Percentiles rank a stretch among this genome's conserved stretches.
Conservation (phyloP, 345 rosid species). For the Salix suchowensis region DNA sequence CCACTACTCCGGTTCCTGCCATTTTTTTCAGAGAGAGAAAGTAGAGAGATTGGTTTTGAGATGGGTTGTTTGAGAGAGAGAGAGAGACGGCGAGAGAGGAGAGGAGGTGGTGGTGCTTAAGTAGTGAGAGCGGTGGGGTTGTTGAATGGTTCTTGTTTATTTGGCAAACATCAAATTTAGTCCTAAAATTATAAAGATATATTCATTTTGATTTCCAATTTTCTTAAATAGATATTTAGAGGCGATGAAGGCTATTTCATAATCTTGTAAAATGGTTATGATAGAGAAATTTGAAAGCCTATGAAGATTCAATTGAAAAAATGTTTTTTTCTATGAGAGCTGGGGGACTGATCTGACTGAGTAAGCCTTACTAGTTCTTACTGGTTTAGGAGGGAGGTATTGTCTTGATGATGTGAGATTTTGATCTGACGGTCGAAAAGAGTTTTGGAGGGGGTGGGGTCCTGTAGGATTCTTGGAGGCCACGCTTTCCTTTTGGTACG, state of each 20-base stretch:
- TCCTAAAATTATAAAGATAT: neutral
- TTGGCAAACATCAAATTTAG: neutral
- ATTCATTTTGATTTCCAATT: neutral
- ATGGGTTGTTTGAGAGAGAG: neutral
- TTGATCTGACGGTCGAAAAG: conserved; percentile 13
- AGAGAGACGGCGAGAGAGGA: neutral
- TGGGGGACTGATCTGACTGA: neutral
- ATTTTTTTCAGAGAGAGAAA: neutral
- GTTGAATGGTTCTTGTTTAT: neutral
- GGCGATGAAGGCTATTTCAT: too few species aligned
- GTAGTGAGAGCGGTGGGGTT: neutral
- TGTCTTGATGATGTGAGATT: neutral
- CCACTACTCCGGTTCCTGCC: conserved; percentile 28
- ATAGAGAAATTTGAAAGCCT: neutral
- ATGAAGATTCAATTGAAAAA: neutral
- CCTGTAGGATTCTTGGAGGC: neutral
- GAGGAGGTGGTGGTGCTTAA: neutral
- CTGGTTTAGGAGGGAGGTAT: neutral
- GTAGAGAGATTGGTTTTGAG: neutral
- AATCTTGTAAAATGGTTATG: neutral
- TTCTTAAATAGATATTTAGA: neutral
- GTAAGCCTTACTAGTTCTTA: neutral
- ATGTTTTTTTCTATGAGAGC: neutral
- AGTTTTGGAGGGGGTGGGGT: neutral
- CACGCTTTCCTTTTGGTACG: conserved; percentile 1